Percentiles rank a stretch among this genome's conserved stretches.
Evolutionary conservation across 2,329 filamentous ascomycete species (phyloP).

Genomic region (Fusarium sarcochroum): DNA sequence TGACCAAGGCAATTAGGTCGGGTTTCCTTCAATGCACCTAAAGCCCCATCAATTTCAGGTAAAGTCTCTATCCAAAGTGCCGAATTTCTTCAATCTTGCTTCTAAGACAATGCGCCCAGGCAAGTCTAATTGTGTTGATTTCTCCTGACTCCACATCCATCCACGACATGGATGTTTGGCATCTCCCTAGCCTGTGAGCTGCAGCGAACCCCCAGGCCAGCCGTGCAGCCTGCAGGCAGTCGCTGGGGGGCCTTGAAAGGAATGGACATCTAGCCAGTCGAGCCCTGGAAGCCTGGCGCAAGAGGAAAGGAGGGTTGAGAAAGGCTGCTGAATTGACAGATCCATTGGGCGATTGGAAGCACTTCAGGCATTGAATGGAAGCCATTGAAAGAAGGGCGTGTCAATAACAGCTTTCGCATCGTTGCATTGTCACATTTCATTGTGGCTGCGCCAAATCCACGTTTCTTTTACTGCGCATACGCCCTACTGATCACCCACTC

Average conservation of each 20-base stretch:
- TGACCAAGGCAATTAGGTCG: slow-evolving; percentile 4
- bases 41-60: slow-evolving; percentile 8
- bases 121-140: slow-evolving; percentile 13
- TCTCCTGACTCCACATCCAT: slow-evolving; percentile 10
- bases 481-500: slow-evolving; percentile 1
- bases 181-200: slow-evolving; percentile 28
- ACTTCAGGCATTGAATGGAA: slow-evolving; percentile 26
- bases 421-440: slow-evolving; percentile 31
- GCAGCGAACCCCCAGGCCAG: slow-evolving; percentile 32
- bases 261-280: slow-evolving; percentile 30
- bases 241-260: slow-evolving; percentile 20
- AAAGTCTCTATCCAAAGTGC: background rate
- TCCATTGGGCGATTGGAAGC: slow-evolving; percentile 22
- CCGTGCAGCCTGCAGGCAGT: slow-evolving; percentile 40
- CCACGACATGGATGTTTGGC: slow-evolving; percentile 15
- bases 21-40: slow-evolving; percentile 7
- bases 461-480: slow-evolving; percentile 29
- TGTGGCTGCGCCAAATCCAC: slow-evolving; percentile 34
- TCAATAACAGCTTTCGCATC: slow-evolving; percentile 9
- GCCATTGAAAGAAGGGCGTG: slow-evolving; percentile 22
- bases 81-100: background rate
- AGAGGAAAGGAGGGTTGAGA: slow-evolving; percentile 40
- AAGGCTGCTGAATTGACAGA: slow-evolving; percentile 15
- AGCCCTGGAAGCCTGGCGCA: slow-evolving; percentile 36
- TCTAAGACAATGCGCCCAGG: slow-evolving; percentile 11